Conservation (phyloP, 2,329 filamentous ascomycete species). For the Fusarium sp. region DNA sequence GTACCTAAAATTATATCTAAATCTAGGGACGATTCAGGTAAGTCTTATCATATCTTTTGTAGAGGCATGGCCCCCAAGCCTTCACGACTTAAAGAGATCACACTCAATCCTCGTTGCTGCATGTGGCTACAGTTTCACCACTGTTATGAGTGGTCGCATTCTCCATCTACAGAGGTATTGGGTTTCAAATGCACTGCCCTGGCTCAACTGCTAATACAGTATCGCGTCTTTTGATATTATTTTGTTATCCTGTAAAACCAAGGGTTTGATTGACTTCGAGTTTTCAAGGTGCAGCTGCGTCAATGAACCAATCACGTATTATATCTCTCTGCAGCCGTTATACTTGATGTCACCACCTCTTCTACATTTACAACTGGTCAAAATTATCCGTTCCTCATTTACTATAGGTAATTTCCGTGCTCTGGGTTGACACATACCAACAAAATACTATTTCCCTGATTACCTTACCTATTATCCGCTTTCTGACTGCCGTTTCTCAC, state of each 20-base stretch:
- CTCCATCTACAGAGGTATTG: conserved; percentile 1
- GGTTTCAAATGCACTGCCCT: neutral
- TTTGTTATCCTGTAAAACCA: neutral
- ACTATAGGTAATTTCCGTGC: conserved; percentile 10
- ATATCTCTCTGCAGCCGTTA: neutral
- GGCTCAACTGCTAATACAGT: neutral
- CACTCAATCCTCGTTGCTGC: conserved; percentile 11
- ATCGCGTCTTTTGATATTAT: neutral
- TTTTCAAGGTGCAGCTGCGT: neutral
- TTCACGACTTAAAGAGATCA: too few relatives aligned
- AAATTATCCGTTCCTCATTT: conserved; percentile 1
- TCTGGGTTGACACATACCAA: conserved; percentile 14
- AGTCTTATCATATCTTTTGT: too few relatives aligned
- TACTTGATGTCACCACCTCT: neutral
- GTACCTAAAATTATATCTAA: too few relatives aligned
- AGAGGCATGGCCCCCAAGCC: too few relatives aligned
- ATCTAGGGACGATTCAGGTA: too few relatives aligned
- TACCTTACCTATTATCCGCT: conserved; percentile 1
- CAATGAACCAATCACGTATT: conserved; percentile 18
- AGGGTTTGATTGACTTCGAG: neutral
- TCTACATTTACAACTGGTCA: conserved; percentile 4
- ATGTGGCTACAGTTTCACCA: conserved; percentile 31
- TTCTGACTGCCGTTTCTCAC: neutral
- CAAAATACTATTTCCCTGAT: neutral
- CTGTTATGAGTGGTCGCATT: conserved; percentile 17